Conservation (phyloP, 169 alveolate genomes). For the Perkinsus chesapeaki region DNA sequence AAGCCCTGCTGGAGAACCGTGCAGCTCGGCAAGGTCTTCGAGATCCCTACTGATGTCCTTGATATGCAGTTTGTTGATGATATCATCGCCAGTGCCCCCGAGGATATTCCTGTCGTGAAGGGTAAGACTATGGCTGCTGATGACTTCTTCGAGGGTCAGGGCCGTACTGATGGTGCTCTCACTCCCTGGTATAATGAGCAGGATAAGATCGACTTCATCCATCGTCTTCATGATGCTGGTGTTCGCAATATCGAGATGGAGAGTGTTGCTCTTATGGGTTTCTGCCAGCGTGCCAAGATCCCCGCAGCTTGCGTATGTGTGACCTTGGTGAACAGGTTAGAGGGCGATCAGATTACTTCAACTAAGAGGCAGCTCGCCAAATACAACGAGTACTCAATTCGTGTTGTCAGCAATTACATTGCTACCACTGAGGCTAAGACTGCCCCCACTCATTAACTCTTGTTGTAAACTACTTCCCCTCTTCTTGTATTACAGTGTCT, state of each 20-base stretch:
- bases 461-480: no score
- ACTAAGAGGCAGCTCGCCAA: neutral
- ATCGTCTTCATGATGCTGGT: neutral
- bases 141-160: conserved; percentile 2
- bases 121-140: neutral
- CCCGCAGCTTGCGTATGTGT: conserved; percentile 4
- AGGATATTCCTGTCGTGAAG: neutral
- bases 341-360: neutral
- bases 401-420: neutral
- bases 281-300: conserved; percentile 6
- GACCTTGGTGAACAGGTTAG: neutral
- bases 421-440: conserved; percentile 1
- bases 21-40: conserved; percentile 4
- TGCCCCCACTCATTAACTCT: neutral
- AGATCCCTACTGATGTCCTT: neutral
- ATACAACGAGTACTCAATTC: neutral
- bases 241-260: neutral
- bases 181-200: neutral
- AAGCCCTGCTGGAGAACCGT: conserved; percentile 3
- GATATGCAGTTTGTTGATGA: neutral
- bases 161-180: conserved; percentile 3
- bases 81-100: conserved; percentile 1
- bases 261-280: neutral
- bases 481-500: neutral
- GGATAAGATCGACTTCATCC: neutral